Base-by-base conservation (phyloP, 1,284 basidiomycete genomes). In the Coniferiporia weirii region DNA sequence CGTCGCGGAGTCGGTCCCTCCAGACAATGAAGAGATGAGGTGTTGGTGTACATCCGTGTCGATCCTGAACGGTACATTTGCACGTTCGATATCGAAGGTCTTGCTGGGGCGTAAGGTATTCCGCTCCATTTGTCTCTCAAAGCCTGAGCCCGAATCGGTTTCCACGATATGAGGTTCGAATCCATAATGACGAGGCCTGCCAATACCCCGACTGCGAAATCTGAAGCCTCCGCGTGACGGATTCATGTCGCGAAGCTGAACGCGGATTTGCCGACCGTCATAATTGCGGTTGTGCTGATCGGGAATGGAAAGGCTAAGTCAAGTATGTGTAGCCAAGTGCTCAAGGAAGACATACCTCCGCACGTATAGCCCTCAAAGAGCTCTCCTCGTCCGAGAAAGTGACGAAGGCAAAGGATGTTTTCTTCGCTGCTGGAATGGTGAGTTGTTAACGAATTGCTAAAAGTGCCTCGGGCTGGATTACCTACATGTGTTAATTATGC, bases 371-470 rank as follows among this genome's bases (percentile, higher is more conserved):
- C 54, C 76, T 80, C 20, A 76, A 75, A 34, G 87, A 79, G 22
- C 82, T 75, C 6, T 85, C 81, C 3, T 76, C 75, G 59, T 82
- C 80, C 58, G 80, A 73, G 66, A 84, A 91, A 66, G 79, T 86
- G 54, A 91, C 79, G 65, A 91, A 90, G 2, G 89, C 89, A 66
- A 89, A 91, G 1, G 82, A 85, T 17, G 82, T 78, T 63, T 78
- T 78, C 60, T 82, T 82, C 64, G 79, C 81, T 22, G 71, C 86
- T 88, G 63, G 6, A 34, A 35, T 38, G 51, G n/a, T 53, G 40
- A 22, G 44, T 45, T 17, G 52, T n/a, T 50, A 52, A 52, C 38
- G 7, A 45, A 45, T 35, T 13, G 20, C 52, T 52, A 47, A 35
- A 20, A 47, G 52, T 56, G 48, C 54, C 38, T 12, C 38, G 15